Evolutionary conservation across 495 filamentous ascomycete genomes (phyloP), one percentile per base, ranked within the genome.

Genomic region (Aspergillus homomorphus): DNA sequence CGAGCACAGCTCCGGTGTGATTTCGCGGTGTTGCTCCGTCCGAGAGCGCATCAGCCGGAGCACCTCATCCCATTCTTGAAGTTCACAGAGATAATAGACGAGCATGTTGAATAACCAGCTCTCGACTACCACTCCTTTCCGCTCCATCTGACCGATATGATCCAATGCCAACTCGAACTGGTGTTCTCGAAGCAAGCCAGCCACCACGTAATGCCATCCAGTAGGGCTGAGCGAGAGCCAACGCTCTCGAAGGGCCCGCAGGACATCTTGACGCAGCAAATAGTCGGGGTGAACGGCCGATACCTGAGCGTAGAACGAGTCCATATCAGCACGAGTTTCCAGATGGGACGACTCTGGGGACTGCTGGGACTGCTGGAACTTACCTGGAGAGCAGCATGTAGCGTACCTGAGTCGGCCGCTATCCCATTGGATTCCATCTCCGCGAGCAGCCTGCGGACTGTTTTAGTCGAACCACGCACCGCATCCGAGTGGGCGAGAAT

Each of bases 251-350:
- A 84, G 73, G 20, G 84, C 84, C 45, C 78, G 67, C 22, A 98
- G 71, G n/a, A 96, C 77, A 28, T 87, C 77, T 38, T 80, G 77
- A 21, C 91, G 86, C 12, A 92, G 76, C 1, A 91, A 45, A 60
- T 94, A 92, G 69, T 97, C 87, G 0, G 93, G 92, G 69, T 96
- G 92, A 21, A 95, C 84, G 15, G 90, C 84, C 21, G 92, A 82
- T 6, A 84, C 83, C 84, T 92, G 41, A 10, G 33, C 33, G 44
- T 18, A 22, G 28, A 28, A 45, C 45, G n/a, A 28, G 15, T 16
- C 16, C 38, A 21, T n/a, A n/a, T 54, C 43, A 54, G 24, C 51
- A 43, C 33, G 38, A 10, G 41, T 6, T 21, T 26, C 12, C 3
- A 28, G 26, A 28, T 9, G 26, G 26, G 26, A 9, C 26, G 4